phyloP scores from a whole-genome alignment of 768 basidiomycete genomes.

The Trichaptum fuscoviolaceum region DNA sequence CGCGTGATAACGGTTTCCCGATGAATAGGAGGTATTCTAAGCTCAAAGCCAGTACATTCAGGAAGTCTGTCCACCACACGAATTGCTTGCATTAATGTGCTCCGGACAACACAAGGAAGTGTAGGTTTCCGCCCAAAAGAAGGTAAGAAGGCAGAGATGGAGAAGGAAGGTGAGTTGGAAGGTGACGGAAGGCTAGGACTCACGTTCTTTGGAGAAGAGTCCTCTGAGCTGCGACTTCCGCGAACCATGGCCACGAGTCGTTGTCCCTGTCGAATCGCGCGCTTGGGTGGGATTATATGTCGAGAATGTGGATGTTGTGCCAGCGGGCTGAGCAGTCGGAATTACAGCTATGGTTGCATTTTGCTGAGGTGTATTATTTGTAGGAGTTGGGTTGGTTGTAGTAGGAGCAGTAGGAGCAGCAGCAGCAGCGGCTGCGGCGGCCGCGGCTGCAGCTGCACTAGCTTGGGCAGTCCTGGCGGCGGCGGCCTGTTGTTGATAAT shows the following conservation, averaged over 20 bases:
- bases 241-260: constrained; percentile 40
- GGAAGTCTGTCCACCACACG: not conserved
- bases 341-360: constrained; percentile 7
- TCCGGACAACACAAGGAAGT: not conserved
- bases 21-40: not conserved
- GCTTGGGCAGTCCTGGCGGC: constrained; percentile 31
- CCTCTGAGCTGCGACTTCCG: constrained; percentile 70
- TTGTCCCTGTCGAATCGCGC: constrained; percentile 42
- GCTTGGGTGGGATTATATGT: constrained; percentile 49
- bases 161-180: not conserved
- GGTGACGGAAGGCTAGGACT: constrained; percentile 25
- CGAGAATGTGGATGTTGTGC: constrained; percentile 41
- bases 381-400: constrained; percentile 23
- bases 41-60: not conserved
- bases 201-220: constrained; percentile 76
- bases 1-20: not conserved
- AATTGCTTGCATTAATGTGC: not conserved
- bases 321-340: constrained; percentile 23
- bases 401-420: constrained; percentile 25
- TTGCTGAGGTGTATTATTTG: too few species aligned
- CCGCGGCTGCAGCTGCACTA: constrained; percentile 17
- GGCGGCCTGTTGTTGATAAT: constrained; percentile 21
- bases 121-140: not conserved
- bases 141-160: not conserved
- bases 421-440: constrained; percentile 20